These are phyloP conservation scores for Saturnispora halmiae DNA, from an alignment of 805 yeast genomes.

Conservation along the genomic window DNA sequence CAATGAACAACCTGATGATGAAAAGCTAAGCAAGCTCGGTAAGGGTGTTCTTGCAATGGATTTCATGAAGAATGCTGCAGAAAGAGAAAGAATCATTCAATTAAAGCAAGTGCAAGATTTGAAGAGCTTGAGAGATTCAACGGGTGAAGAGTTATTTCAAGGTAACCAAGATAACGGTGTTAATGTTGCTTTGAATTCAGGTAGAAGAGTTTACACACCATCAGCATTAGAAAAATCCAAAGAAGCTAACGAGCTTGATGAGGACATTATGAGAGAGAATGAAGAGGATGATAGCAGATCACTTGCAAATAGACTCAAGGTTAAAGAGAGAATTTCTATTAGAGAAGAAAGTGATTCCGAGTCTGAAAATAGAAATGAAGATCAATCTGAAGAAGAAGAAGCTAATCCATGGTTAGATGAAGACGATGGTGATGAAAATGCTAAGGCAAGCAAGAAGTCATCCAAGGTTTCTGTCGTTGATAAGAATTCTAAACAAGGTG, in stretches of 20 bases:
- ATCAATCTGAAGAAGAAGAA: slow-evolving; percentile 19
- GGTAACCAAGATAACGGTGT: slow-evolving; percentile 34
- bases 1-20: slow-evolving; percentile 30
- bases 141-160: slow-evolving; percentile 32
- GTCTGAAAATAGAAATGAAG: slow-evolving; percentile 7
- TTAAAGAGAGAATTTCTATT: slow-evolving; percentile 12
- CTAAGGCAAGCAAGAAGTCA: slow-evolving; percentile 23
- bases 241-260: slow-evolving; percentile 30
- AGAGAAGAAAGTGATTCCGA: slow-evolving; percentile 4
- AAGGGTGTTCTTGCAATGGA: slow-evolving; percentile 93
- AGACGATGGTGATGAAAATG: slow-evolving; percentile 15
- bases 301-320: slow-evolving; percentile 33
- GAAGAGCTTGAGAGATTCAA: slow-evolving; percentile 37
- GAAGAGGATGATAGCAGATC: slow-evolving; percentile 42
- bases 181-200: slow-evolving; percentile 51
- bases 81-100: slow-evolving; percentile 53
- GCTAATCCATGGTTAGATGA: slow-evolving; percentile 46
- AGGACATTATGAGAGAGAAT: slow-evolving; percentile 35
- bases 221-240: slow-evolving; percentile 34
- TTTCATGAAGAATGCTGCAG: slow-evolving; percentile 87
- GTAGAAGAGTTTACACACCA: slow-evolving; percentile 77
- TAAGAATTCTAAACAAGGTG: slow-evolving; percentile 39
- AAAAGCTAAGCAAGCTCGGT: slow-evolving; percentile 41
- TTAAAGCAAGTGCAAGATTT: slow-evolving; percentile 42
- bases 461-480: slow-evolving; percentile 43